phyloP scores from a whole-genome alignment of 192 early-diverging fungal genomes.

The Entophlyctis helioformis region DNA sequence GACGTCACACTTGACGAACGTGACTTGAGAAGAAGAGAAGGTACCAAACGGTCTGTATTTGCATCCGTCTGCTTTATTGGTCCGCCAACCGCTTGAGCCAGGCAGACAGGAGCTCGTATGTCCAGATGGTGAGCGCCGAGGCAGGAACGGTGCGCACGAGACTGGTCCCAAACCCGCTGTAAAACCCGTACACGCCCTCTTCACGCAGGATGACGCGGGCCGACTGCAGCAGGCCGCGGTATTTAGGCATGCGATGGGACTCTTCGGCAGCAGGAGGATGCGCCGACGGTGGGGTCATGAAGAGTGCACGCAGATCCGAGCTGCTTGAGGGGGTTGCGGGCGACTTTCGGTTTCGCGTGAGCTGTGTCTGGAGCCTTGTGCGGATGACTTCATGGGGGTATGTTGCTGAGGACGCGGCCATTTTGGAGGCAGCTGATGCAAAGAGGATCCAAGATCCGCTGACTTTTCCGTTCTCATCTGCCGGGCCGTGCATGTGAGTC shows the following conservation, averaged over 20 bases:
- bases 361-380: slow-evolving; percentile 85
- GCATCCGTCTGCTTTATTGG: no score
- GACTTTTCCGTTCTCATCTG: background rate
- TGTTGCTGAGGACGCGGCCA: slow-evolving; percentile 75
- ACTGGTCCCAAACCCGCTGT: slow-evolving; percentile 77
- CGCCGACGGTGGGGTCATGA: background rate
- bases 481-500: no score
- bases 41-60: no score
- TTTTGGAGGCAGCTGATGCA: slow-evolving; percentile 76
- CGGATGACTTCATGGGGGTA: slow-evolving; percentile 95
- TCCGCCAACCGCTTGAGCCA: no score
- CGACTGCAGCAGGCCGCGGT: slow-evolving; percentile 74
- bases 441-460: slow-evolving; percentile 51
- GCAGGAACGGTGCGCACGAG: slow-evolving; percentile 82
- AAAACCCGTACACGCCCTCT: slow-evolving; percentile 74
- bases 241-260: no score
- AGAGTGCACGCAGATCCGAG: background rate
- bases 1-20: no score
- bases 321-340: slow-evolving; percentile 31
- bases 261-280: no score
- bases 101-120: no score
- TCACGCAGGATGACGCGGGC: slow-evolving; percentile 56
- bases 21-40: no score
- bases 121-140: slow-evolving; percentile 72
- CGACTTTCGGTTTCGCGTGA: slow-evolving; percentile 9